These are phyloP conservation scores for Scutellaria baicalensis DNA, from an alignment of 257 asterid genomes.

Conservation along the genomic window DNA sequence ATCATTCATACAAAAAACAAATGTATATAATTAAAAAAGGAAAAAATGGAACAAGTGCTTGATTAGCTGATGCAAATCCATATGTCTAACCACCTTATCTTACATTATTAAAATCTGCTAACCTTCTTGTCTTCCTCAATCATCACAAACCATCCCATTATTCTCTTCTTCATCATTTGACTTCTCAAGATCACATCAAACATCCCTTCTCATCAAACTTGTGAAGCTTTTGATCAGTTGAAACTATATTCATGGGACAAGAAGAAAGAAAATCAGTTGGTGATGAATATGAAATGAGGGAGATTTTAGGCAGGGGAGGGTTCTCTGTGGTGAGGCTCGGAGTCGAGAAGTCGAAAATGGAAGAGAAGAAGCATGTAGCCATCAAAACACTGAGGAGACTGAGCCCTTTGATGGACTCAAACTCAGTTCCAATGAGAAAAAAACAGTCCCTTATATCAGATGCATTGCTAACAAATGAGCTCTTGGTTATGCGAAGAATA, in stretches of 20 bases:
- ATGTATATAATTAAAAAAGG: not conserved
- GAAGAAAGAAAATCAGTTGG: conserved; percentile 32
- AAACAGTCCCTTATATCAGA: conserved; percentile 55
- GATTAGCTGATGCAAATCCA: conserved; percentile 35
- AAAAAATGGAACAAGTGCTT: not conserved
- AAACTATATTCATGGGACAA: conserved; percentile 32
- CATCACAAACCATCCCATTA: conserved; percentile 11
- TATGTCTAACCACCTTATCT: conserved; percentile 30
- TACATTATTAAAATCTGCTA: conserved; percentile 19
- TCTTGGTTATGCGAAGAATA: conserved; percentile 65
- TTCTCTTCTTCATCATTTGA: conserved; percentile 14
- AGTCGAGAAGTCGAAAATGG: conserved; percentile 15
- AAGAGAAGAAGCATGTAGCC: conserved; percentile 42
- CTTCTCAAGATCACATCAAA: conserved; percentile 1
- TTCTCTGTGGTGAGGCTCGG: conserved; percentile 78
- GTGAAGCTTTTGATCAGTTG: too few species aligned
- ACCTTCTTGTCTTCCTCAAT: conserved; percentile 12
- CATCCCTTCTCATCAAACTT: too few species aligned
- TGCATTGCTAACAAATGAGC: conserved; percentile 62
- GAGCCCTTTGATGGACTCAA: conserved; percentile 25
- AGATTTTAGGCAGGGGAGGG: conserved; percentile 74
- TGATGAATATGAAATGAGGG: conserved; percentile 66
- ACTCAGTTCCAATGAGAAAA: conserved; percentile 16
- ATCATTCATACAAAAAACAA: not conserved
- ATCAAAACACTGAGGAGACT: conserved; percentile 62